Percentiles rank a stretch among this genome's conserved stretches.
Conservation (phyloP, 768 basidiomycete species). For the Pleurotus cornucopiae region DNA sequence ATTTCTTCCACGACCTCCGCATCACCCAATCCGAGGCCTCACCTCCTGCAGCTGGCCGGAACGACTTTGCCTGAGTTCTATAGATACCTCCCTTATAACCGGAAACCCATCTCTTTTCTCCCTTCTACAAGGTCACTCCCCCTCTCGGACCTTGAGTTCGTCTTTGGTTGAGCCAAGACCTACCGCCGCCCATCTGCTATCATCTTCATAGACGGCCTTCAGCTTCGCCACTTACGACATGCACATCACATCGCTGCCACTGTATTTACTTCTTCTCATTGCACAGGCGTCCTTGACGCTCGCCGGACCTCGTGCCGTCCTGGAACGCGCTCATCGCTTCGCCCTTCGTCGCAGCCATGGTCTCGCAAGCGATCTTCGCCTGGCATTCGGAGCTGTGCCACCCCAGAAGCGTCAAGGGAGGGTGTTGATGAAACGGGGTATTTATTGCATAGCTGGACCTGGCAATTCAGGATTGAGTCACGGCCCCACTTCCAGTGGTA, state of each 20-base stretch:
- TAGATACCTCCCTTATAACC: constrained; percentile 13
- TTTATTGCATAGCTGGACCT: constrained; percentile 42
- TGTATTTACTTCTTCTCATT: constrained; percentile 32
- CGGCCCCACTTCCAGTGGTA: constrained; percentile 14
- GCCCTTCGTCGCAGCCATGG: constrained; percentile 56
- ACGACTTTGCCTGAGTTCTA: constrained; percentile 13
- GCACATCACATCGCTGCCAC: constrained; percentile 25
- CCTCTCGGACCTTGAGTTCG: constrained; percentile 16
- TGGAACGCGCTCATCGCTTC: constrained; percentile 45
- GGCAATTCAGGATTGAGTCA: constrained; percentile 22
- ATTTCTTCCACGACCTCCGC: neutral
- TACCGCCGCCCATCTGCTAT: neutral
- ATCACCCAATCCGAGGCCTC: constrained; percentile 14
- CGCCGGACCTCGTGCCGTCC: constrained; percentile 33
- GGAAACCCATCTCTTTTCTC: constrained; percentile 13
- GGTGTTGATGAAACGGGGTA: constrained; percentile 16
- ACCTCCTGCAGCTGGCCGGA: constrained; percentile 20
- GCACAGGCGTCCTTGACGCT: constrained; percentile 24
- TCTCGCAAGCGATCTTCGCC: constrained; percentile 65
- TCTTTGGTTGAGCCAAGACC: constrained; percentile 10
- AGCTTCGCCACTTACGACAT: constrained; percentile 18
- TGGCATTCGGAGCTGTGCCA: constrained; percentile 57
- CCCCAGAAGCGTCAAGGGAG: constrained; percentile 30
- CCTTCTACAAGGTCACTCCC: constrained; percentile 9
- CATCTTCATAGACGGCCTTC: neutral